These are phyloP conservation scores for Agaricus bisporus DNA, from an alignment of 768 basidiomycete genomes.

Conservation along the genomic window DNA sequence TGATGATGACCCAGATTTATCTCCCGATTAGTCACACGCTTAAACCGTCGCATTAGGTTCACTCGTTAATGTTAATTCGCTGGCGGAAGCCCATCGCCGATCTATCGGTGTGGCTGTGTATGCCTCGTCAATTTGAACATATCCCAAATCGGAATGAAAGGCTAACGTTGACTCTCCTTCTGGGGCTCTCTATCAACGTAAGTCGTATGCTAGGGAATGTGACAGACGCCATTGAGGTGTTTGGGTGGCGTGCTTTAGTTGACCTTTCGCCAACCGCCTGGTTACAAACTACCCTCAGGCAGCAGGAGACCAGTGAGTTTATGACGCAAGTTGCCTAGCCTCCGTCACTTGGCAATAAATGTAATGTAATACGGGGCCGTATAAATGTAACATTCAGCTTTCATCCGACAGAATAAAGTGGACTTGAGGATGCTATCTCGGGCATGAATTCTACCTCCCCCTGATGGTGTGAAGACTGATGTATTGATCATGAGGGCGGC, in stretches of 20 bases:
- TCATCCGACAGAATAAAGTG: not conserved
- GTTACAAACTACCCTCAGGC: not conserved
- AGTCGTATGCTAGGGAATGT: not conserved
- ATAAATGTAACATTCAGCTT: not conserved
- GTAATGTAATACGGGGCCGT: not conserved
- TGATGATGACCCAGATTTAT: not conserved
- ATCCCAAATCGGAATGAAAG: slow-evolving; percentile 2
- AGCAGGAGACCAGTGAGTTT: slow-evolving; percentile 5
- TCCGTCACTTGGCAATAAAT: not conserved
- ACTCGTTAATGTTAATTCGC: slow-evolving; percentile 1
- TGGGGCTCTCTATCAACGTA: not conserved
- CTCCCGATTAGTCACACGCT: slow-evolving; percentile 5
- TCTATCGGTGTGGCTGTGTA: slow-evolving; percentile 11
- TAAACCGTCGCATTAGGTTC: slow-evolving; percentile 3
- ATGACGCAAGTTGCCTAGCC: not conserved
- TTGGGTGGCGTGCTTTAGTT: not conserved
- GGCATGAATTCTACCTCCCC: not conserved
- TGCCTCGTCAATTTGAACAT: slow-evolving; percentile 3
- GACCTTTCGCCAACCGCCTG: not conserved
- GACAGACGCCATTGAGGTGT: not conserved
- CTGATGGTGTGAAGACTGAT: not conserved
- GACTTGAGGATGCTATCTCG: not conserved
- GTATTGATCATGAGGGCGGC: not conserved
- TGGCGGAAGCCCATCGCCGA: slow-evolving; percentile 8
- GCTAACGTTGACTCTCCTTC: not conserved